A percentile compares a stretch with the other conserved stretches of the same genome.
These are phyloP conservation scores for Aspergillus eucalypticola DNA, from an alignment of 2,329 filamentous ascomycete genomes.

Conservation along the genomic window DNA sequence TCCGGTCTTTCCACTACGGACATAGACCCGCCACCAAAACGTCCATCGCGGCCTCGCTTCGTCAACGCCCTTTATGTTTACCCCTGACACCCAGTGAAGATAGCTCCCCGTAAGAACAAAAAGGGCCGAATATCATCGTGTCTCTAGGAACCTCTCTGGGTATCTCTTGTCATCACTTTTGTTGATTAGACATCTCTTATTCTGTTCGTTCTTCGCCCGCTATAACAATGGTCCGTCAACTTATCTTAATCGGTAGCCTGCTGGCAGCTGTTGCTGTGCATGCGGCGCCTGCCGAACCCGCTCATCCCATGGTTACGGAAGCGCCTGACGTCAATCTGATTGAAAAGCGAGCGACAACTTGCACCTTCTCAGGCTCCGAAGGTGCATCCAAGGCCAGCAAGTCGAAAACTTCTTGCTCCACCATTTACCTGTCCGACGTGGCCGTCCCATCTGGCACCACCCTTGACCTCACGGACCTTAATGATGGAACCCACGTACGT, in stretches of 20 bases:
- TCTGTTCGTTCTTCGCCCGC: too few relatives aligned
- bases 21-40: background rate
- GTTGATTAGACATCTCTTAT: background rate
- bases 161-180: background rate
- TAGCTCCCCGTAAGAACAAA: background rate
- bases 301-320: background rate
- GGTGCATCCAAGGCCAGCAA: conserved; percentile 1
- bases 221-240: background rate
- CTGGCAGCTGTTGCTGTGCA: background rate
- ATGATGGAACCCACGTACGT: background rate
- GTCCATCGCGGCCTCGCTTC: background rate
- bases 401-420: conserved; percentile 3
- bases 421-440: conserved; percentile 3
- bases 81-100: background rate
- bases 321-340: background rate
- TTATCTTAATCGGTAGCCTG: background rate
- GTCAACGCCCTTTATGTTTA: background rate
- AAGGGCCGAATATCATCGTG: background rate
- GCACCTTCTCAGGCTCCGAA: conserved; percentile 3
- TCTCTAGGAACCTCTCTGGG: background rate
- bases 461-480: background rate
- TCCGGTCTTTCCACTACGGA: background rate
- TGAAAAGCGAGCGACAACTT: background rate
- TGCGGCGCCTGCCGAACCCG: background rate
- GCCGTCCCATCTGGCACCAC: conserved; percentile 1